phyloP scores from a whole-genome alignment of 2,329 filamentous ascomycete genomes.

The Biscogniauxia mediterranea region DNA sequence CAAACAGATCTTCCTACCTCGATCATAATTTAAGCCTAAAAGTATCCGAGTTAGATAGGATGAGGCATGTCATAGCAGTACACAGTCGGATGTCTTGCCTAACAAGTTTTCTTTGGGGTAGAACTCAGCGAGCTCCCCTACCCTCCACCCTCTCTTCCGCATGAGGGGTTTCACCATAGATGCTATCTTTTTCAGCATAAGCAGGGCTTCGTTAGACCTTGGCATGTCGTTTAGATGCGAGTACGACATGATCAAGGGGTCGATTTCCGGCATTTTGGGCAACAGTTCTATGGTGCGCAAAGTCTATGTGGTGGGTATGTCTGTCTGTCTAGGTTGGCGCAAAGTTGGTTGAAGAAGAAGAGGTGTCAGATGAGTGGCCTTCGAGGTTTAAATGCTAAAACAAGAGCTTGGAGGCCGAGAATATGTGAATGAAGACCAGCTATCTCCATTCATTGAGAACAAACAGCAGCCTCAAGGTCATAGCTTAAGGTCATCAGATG shows the following conservation, averaged over 20 bases:
- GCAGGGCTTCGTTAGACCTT: slow-evolving; percentile 49
- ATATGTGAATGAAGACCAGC: neutral
- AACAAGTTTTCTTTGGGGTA: slow-evolving; percentile 76
- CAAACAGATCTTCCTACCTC: slow-evolving; percentile 76
- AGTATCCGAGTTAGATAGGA: slow-evolving; percentile 4
- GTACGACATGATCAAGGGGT: slow-evolving; percentile 47
- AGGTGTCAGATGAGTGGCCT: neutral
- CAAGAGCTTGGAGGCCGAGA: neutral
- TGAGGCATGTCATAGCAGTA: neutral
- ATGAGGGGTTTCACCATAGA: slow-evolving; percentile 94
- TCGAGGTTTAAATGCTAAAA: neutral
- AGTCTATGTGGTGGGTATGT: neutral
- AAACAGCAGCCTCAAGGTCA: neutral
- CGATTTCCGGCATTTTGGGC: slow-evolving; percentile 40
- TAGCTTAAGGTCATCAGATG: neutral
- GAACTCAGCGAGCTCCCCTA: slow-evolving; percentile 80
- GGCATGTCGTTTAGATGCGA: slow-evolving; percentile 48
- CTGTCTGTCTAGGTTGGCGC: neutral
- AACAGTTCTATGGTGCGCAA: neutral
- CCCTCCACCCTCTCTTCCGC: slow-evolving; percentile 79
- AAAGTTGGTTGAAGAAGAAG: no score
- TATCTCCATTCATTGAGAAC: neutral
- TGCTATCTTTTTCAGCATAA: slow-evolving; percentile 73
- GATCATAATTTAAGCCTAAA: slow-evolving; percentile 71
- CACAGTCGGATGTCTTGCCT: slow-evolving; percentile 43